phyloP scores from a whole-genome alignment of 768 basidiomycete genomes.

The Lactarius tabidus region DNA sequence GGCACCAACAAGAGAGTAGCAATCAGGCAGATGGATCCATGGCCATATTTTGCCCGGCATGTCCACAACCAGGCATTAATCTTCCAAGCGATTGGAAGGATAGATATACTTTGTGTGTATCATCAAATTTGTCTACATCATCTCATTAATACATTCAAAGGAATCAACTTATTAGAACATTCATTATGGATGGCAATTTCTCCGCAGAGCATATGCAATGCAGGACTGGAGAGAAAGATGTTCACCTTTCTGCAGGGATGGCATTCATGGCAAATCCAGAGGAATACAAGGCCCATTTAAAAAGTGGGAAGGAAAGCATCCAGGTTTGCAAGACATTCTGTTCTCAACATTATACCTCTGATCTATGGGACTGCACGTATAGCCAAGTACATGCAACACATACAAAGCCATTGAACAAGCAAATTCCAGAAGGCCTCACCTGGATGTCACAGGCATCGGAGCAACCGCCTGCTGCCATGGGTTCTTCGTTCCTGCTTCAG shows the following conservation, averaged over 20 bases:
- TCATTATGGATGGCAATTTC: neutral
- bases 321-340: neutral
- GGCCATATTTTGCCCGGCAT: neutral
- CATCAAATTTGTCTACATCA: no score
- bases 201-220: neutral
- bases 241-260: no score
- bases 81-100: neutral
- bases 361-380: neutral
- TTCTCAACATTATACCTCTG: no score
- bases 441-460: neutral
- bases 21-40: neutral
- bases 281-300: no score
- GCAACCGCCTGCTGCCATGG: neutral
- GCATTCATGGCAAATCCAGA: no score
- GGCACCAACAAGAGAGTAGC: neutral
- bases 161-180: neutral
- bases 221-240: no score
- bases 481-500: neutral
- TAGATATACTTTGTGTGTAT: neutral
- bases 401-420: neutral
- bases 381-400: neutral
- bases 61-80: neutral
- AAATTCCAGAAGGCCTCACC: neutral
- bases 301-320: no score
- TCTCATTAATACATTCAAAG: neutral